A percentile compares a stretch with the other conserved stretches of the same genome.
phyloP scores from a whole-genome alignment of 2,329 filamentous ascomycete species.

The Aureobasidium sp. region DNA sequence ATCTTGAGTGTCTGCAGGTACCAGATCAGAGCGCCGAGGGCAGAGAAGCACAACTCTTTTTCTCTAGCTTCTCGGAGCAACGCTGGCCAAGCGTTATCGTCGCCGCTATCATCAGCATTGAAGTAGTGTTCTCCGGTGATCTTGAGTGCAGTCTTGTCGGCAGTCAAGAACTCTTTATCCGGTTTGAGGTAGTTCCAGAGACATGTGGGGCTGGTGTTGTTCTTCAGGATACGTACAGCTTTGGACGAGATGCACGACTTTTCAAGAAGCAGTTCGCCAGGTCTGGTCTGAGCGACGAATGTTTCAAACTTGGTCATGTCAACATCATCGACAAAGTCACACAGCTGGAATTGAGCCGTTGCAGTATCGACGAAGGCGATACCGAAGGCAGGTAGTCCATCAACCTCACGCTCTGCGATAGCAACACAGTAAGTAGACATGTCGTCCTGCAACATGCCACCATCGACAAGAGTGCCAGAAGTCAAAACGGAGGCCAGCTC shows the following conservation, averaged over 20 bases:
- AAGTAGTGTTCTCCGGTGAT: slow-evolving; percentile 78
- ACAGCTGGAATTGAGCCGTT: slow-evolving; percentile 90
- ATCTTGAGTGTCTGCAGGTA: slow-evolving; percentile 81
- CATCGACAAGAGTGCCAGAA: slow-evolving; percentile 85
- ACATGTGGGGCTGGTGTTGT: slow-evolving; percentile 84
- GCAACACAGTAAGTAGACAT: slow-evolving; percentile 95
- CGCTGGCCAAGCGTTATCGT: slow-evolving; percentile 67
- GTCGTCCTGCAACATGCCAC: slow-evolving; percentile 93
- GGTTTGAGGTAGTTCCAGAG: slow-evolving; percentile 93
- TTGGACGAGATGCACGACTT: slow-evolving; percentile 79
- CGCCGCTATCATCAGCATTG: slow-evolving; percentile 44
- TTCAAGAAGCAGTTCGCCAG: slow-evolving; percentile 81
- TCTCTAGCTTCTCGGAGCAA: slow-evolving; percentile 62
- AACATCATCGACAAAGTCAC: slow-evolving; percentile 82
- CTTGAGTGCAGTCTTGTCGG: slow-evolving; percentile 72
- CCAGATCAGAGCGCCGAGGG: slow-evolving; percentile 78
- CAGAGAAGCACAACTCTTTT: slow-evolving; percentile 80
- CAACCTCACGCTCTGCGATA: slow-evolving; percentile 64
- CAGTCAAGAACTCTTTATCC: slow-evolving; percentile 81
- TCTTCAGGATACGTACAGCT: slow-evolving; percentile 86
- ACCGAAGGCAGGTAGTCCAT: slow-evolving; percentile 75
- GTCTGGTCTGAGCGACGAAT: slow-evolving; percentile 83
- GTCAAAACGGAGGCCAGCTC: slow-evolving; percentile 89
- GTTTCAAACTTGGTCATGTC: slow-evolving; percentile 98
- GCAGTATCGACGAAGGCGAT: slow-evolving; percentile 92